Evolutionary conservation across 441 rosid species (phyloP).

Genomic region (Euphorbia schlechtendalii): DNA sequence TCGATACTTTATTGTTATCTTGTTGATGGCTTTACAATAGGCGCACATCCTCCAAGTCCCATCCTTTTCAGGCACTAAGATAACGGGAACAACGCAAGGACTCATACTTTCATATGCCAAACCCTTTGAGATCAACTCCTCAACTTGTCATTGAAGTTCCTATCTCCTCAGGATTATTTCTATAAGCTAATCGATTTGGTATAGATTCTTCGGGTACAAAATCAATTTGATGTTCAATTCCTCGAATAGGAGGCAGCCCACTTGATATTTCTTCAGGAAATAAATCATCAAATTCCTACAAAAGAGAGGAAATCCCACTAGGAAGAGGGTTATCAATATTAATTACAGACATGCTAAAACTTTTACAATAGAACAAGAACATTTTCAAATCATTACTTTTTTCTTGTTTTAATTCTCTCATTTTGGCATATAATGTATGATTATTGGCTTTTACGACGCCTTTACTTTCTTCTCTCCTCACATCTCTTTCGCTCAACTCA

Average conservation of each 20-base stretch:
- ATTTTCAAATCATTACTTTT: neutral
- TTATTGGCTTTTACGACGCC: no score
- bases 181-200: neutral
- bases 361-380: neutral
- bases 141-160: neutral
- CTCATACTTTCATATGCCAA: neutral
- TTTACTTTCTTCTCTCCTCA: no score
- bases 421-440: no score
- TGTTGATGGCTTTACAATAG: no score
- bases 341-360: neutral
- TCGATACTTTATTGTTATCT: no score
- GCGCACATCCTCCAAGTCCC: neutral
- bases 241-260: no score
- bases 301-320: no score
- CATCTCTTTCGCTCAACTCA: no score
- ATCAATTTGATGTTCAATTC: neutral
- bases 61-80: neutral
- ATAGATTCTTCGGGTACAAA: neutral
- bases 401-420: neutral
- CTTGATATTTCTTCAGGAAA: no score
- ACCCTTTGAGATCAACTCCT: neutral
- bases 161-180: neutral
- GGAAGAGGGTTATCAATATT: no score
- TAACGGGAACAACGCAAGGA: neutral
- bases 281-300: no score